These are phyloP conservation scores for Pleurotus eryngii DNA, from an alignment of 768 basidiomycete species.

Conservation along the genomic window DNA sequence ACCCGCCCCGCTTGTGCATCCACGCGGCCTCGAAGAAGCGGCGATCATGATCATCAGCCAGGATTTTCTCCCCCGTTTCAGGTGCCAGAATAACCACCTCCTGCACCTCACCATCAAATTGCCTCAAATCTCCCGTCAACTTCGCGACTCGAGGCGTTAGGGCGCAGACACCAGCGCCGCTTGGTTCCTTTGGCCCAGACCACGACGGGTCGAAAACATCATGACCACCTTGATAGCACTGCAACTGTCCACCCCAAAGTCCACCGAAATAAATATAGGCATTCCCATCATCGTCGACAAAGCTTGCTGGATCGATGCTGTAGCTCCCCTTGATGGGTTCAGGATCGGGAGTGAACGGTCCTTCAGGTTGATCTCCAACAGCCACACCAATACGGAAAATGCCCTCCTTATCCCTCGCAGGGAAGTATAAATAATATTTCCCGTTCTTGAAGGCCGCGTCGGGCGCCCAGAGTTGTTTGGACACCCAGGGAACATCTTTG, in stretches of 20 bases:
- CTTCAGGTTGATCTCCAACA: conserved; percentile 14
- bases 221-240: conserved; percentile 16
- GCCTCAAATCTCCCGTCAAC: conserved; percentile 17
- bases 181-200: conserved; percentile 11
- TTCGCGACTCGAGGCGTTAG: conserved; percentile 15
- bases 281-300: conserved; percentile 19
- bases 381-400: conserved; percentile 21
- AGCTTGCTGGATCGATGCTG: conserved; percentile 20
- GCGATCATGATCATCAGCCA: conserved; percentile 19
- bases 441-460: conserved; percentile 21
- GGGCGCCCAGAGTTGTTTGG: conserved; percentile 20
- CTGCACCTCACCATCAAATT: conserved; percentile 13
- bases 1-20: conserved; percentile 18
- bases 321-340: conserved; percentile 19
- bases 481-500: conserved; percentile 19
- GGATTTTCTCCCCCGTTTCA: conserved; percentile 12
- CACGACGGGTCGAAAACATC: conserved; percentile 7
- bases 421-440: conserved; percentile 21
- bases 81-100: conserved; percentile 16
- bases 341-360: conserved; percentile 17
- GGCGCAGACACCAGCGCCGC: conserved; percentile 12
- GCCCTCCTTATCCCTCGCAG: conserved; percentile 18
- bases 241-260: conserved; percentile 21
- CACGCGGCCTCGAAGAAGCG: conserved; percentile 22
- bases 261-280: conserved; percentile 20